Evolutionary conservation across 768 basidiomycete genomes (phyloP), one percentile per base, ranked within the genome.

Genomic region (Calocera viscosa): DNA sequence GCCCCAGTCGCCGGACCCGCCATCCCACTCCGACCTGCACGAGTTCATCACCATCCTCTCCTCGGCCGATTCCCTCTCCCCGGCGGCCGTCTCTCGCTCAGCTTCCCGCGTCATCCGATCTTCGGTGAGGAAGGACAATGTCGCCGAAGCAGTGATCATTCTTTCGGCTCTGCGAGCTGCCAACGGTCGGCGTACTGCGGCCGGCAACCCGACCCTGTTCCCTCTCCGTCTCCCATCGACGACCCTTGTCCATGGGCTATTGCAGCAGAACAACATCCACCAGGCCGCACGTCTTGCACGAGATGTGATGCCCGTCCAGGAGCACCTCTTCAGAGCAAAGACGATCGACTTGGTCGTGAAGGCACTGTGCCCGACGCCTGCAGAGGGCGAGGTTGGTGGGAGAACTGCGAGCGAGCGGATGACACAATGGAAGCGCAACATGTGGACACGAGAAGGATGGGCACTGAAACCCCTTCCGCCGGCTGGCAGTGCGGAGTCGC

Each of bases 261-360:
- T 60, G 53, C 53, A 60, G 10, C 53, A 60, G 53, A 60, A 60
- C 10, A 60, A 60, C 30, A 60, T 60, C 30, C 53, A 60, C 53
- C 53, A 60, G 22, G 53, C 53, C 16, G 53, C 53, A 32, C 24
- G 53, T 16, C 26, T 60, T 32, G 53, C 53, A 5, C 24, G 53
- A 22, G 53, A 60, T 26, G 53, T 60, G 14, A 60, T 60, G 53
- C 53, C 53, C 2, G 53, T 32, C 24, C 24, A 32, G 19, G 53
- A 60, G 30, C 53, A 60, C 22, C 30, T 60, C 16, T 60, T 60
- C 30, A 26, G 30, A 19, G 30, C 26, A 26, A 60, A 60, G 30
- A 60, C 53, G 19, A 60, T 60, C 53, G 53, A 60, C 53, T 11
- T 32, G 8, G 53, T 60, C 26, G 26, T 60, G 5, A 26, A 60